Base-by-base conservation (phyloP, 108 stramenopile species). In the Phaeodactylum tricornutum region DNA sequence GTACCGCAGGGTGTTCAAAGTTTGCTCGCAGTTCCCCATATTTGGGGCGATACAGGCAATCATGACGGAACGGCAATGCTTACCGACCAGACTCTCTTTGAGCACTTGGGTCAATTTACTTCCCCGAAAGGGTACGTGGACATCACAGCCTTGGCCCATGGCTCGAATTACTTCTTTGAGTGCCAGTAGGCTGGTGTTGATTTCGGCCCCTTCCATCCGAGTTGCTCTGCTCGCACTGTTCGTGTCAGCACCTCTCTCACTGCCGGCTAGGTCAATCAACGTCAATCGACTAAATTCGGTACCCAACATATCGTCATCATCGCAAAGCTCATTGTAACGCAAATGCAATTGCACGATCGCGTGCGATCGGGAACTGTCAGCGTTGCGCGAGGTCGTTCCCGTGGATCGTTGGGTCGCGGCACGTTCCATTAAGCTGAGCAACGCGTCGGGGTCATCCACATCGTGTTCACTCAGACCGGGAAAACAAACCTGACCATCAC, bases 101-200 rank as follows among this genome's bases (percentile, higher is more conserved):
- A 97, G 68, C 0, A 96, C 96, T 63, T 98, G 87, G 4, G 96
- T 99, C 4, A 99, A 79, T 67, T 98, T 98, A 47, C 89, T 92
- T 14, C 96, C 98, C 23, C 96, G 75, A 64, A 97, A 99, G 17
- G 98, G 98, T 28, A 99, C 96, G 48, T 97, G 96, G 83, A 87
- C 73, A 3, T 72, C 71, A 35, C 70, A 65, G 17, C 86, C 90
- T 22, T 81, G 78, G 43, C 95, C 98, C 12, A 97, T 61, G 7
- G 95, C 96, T 27, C 98, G 84, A 67, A 99, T 97, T 38, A 97
- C 97, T 58, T 99, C 98, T 65, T 99, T 99, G 45, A 99, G 67
- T n/a, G 98, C 96, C 43, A 99, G 66, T 5, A 99, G 55, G 7
- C 78, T 81, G 28, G 96, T 99, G 68, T 99, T 99, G 69, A 99